These are phyloP conservation scores for Penicillium cataractarum DNA, from an alignment of 495 filamentous ascomycete genomes.

Conservation along the genomic window DNA sequence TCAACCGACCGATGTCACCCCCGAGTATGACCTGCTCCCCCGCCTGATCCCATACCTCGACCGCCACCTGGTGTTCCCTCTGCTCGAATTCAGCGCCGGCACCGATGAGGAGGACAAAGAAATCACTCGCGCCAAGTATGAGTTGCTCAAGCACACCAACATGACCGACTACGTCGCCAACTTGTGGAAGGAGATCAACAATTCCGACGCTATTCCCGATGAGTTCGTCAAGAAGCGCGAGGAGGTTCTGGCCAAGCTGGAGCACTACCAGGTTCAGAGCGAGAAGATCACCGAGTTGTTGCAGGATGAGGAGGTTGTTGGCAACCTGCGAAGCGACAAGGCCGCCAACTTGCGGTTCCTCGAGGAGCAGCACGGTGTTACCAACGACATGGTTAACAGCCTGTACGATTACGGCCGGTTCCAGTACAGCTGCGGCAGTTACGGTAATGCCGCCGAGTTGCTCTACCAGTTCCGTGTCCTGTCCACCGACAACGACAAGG, in stretches of 20 bases:
- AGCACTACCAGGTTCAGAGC: constrained; percentile 81
- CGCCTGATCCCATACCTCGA: constrained; percentile 92
- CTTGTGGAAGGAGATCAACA: constrained; percentile 83
- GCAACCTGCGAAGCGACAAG: constrained; percentile 90
- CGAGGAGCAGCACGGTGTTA: constrained; percentile 92
- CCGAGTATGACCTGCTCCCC: constrained; percentile 79
- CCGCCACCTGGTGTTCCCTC: constrained; percentile 91
- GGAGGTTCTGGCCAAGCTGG: constrained; percentile 79
- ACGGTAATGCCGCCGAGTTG: constrained; percentile 81
- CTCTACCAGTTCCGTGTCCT: constrained; percentile 97
- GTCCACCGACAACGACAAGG: constrained; percentile 97
- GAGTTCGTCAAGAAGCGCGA: constrained; percentile 88
- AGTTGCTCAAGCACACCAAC: constrained; percentile 91
- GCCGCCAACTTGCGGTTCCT: constrained; percentile 94
- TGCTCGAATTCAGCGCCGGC: constrained; percentile 78
- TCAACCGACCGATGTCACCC: constrained; percentile 55
- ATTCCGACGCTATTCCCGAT: constrained; percentile 73
- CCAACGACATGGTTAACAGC: constrained; percentile 88
- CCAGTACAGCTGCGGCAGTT: constrained; percentile 95
- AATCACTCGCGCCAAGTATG: constrained; percentile 81
- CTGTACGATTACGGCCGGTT: constrained; percentile 94
- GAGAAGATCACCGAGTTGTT: constrained; percentile 82
- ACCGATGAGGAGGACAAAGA: constrained; percentile 65
- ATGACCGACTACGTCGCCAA: constrained; percentile 97
- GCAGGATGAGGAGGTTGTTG: constrained; percentile 82